Conservation (phyloP, 345 rosid genomes). For the Brassica nigra region DNA sequence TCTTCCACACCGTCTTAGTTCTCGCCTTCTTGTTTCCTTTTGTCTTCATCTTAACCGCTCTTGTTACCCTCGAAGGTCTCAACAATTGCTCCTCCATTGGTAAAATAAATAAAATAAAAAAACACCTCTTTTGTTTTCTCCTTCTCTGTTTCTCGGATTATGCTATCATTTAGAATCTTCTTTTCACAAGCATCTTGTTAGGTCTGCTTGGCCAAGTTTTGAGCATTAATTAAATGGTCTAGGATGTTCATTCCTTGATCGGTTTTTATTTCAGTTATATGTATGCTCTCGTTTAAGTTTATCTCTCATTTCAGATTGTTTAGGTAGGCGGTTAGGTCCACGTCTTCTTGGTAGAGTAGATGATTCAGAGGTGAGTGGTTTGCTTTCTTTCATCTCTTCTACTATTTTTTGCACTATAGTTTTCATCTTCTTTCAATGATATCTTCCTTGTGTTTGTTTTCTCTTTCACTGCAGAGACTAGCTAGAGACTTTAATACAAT, state of each 20-base stretch:
- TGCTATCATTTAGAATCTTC: too few relatives aligned
- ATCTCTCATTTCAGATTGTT: slow-evolving; percentile 67
- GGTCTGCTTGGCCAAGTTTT: too few relatives aligned
- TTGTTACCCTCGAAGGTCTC: slow-evolving; percentile 99
- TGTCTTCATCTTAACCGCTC: slow-evolving; percentile 95
- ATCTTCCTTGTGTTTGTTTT: slow-evolving; percentile 19
- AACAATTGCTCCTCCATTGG: slow-evolving; percentile 99
- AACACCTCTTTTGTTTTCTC: background rate
- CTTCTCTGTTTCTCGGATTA: background rate
- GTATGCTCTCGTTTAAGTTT: slow-evolving; percentile 24
- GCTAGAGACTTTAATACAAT: slow-evolving; percentile 84
- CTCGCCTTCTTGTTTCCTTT: slow-evolving; percentile 99
- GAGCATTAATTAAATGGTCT: background rate
- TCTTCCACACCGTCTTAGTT: slow-evolving; percentile 89
- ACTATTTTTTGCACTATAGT: background rate
- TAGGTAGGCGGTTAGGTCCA: slow-evolving; percentile 98
- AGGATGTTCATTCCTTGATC: slow-evolving; percentile 4
- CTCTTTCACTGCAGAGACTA: slow-evolving; percentile 63
- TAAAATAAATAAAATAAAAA: slow-evolving; percentile 10
- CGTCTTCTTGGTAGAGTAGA: slow-evolving; percentile 87
- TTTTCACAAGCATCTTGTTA: too few relatives aligned
- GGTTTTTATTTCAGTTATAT: background rate
- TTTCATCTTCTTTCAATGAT: slow-evolving; percentile 33
- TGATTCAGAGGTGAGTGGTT: slow-evolving; percentile 80
- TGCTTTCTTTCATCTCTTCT: background rate